Base-by-base conservation (phyloP, 495 filamentous ascomycete genomes). In the Jackrogersella minutella region DNA sequence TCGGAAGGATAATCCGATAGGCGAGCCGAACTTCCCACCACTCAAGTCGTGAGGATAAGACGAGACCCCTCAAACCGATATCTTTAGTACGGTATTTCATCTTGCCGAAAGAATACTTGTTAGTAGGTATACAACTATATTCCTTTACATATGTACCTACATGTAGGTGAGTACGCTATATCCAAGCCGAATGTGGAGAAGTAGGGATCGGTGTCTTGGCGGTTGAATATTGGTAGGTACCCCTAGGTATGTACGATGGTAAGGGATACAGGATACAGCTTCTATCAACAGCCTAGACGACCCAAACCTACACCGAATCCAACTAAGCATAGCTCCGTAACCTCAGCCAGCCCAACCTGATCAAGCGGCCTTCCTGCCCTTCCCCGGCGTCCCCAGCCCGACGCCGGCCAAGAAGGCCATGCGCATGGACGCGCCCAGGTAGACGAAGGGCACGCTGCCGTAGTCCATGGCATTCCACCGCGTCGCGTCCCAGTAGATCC, bases 391-490 rank as follows among this genome's bases (percentile, higher is more conserved):
- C 9, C 68, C 69, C 37, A 87, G 44, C 5, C 86, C 86, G 16
- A 87, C 68, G 4, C 84, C 82, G 2, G 66, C 60, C 46, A 90
- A 66, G 51, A 90, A 88, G 4, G 77, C 80, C 8, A 86, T 75
- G 30, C 88, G 67, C 80, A 85, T 79, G 1, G 72, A 59, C 0
- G 85, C 86, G 22, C 85, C 86, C 3, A 83, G 57, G 68, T 88
- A 90, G 10, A 90, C 87, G 64, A 88, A 86, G 1, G 73, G 77
- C 4, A 90, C 77, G 66, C 89, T 90, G 7, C 88, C 89, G 79
- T 80, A 86, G 63, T 89, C 84, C 54, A 89, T 89, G 0, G 80
- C 75, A 66, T 88, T 89, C 89, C 89, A 92, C 5, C 62, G 56
- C 43, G 74, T 68, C 47, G 83, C 74, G 57, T 81, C 76, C 80